Percentiles rank a stretch among this genome's conserved stretches.
Conservation (phyloP, 495 filamentous ascomycete species). For the Daldinia caldariorum region DNA sequence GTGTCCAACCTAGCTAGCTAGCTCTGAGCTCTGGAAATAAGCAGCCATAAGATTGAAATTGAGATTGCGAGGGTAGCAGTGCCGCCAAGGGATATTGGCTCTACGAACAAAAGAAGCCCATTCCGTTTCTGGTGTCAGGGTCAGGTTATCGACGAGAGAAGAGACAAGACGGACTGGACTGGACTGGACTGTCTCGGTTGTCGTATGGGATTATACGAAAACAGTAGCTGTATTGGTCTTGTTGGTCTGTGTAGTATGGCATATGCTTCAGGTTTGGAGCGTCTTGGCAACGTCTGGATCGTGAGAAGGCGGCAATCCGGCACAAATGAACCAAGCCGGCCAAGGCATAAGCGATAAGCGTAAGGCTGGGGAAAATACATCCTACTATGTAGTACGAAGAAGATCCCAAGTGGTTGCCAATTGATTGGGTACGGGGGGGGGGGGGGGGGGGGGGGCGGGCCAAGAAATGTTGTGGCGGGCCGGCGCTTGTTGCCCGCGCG, state of each 20-base stretch:
- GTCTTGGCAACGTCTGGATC: background rate
- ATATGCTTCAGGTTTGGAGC: background rate
- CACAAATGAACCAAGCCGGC: too few species aligned
- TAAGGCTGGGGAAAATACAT: slow-evolving; percentile 5
- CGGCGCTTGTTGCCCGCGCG: too few species aligned
- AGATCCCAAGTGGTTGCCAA: slow-evolving; percentile 5
- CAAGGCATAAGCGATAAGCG: too few species aligned
- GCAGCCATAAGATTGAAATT: background rate
- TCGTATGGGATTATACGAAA: background rate
- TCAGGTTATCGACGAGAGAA: slow-evolving; percentile 2
- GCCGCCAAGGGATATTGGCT: slow-evolving; percentile 1
- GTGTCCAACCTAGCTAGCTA: background rate
- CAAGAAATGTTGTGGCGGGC: background rate
- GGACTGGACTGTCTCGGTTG: background rate
- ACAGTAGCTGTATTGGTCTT: background rate
- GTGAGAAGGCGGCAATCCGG: background rate
- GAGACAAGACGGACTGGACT: too few species aligned
- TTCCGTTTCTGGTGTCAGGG: background rate
- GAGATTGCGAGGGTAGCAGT: background rate
- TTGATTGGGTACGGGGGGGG: background rate
- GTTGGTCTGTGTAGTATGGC: background rate
- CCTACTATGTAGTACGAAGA: too few species aligned
- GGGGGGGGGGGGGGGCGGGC: background rate
- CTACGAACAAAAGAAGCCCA: slow-evolving; percentile 5
- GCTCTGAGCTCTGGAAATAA: background rate